A percentile compares a stretch with the other conserved stretches of the same genome.
Conservation (phyloP, 106 monocot species). For the Dendrobium huoshanense region DNA sequence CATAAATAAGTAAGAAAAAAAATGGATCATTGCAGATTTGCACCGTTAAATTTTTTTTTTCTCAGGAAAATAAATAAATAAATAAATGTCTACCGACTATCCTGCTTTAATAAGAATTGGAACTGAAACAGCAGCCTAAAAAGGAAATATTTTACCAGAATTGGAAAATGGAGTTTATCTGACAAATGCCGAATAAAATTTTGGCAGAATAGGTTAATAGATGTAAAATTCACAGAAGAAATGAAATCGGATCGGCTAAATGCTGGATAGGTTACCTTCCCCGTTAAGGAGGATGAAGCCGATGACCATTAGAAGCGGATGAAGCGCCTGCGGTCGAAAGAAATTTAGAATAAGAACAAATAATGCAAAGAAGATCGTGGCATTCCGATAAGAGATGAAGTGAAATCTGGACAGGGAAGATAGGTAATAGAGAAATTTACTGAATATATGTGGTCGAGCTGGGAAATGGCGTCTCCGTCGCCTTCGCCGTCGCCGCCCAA, state of each 20-base stretch:
- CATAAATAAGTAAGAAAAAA: no score
- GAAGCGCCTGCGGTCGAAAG: constrained; percentile 41
- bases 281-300: constrained; percentile 79
- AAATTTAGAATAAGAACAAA: neutral
- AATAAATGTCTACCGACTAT: no score
- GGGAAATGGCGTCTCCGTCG: constrained; percentile 13
- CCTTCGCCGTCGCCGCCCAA: neutral
- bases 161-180: neutral
- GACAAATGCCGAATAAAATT: neutral
- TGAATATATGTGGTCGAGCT: constrained; percentile 52
- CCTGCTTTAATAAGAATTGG: no score
- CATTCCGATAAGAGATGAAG: neutral
- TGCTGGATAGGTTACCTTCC: constrained; percentile 39
- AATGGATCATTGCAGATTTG: no score
- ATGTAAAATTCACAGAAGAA: neutral
- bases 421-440: constrained; percentile 13
- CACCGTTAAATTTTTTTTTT: no score
- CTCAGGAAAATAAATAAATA: no score
- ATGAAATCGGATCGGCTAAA: neutral
- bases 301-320: constrained; percentile 71
- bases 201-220: neutral
- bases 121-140: neutral
- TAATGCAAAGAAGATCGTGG: neutral
- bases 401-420: neutral
- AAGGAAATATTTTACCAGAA: neutral